These are phyloP conservation scores for Earliella scabrosa DNA, from an alignment of 1,284 basidiomycete genomes.

Conservation along the genomic window DNA sequence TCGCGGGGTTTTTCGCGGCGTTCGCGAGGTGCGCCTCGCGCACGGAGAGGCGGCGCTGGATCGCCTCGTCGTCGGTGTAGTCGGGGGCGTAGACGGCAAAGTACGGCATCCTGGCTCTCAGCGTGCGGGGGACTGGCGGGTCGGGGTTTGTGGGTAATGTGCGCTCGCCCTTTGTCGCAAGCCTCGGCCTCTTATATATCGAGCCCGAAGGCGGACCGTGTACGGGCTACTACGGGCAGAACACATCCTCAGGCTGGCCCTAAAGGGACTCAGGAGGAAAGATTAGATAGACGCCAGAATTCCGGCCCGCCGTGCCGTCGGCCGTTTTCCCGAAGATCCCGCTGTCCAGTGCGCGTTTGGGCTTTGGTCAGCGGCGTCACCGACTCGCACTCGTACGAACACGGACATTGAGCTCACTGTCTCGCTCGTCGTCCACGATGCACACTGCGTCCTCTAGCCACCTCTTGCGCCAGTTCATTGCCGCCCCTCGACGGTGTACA, in stretches of 20 bases:
- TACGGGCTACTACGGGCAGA: no score
- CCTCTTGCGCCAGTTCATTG: conserved; percentile 9
- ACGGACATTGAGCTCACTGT: not conserved
- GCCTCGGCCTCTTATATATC: no score
- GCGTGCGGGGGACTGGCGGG: no score
- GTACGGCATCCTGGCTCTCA: conserved; percentile 21
- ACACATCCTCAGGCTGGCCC: no score
- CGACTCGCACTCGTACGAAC: not conserved
- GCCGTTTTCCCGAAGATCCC: not conserved
- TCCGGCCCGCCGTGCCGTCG: not conserved
- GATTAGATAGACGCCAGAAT: conserved; percentile 17
- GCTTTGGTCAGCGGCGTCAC: conserved; percentile 9
- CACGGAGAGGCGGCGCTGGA: conserved; percentile 33
- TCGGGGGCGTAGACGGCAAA: conserved; percentile 43
- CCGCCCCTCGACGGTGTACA: conserved; percentile 8
- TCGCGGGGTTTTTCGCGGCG: conserved; percentile 20
- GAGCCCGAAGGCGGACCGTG: not conserved
- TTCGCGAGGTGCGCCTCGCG: conserved; percentile 34
- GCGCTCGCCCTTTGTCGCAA: no score
- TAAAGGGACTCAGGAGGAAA: not conserved
- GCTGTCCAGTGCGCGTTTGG: conserved; percentile 5
- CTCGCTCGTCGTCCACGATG: conserved; percentile 11
- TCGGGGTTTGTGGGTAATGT: no score
- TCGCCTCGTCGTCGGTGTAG: conserved; percentile 34
- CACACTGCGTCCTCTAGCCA: conserved; percentile 1